Percentiles rank a stretch among this genome's conserved stretches.
Conservation (phyloP, 2,329 filamentous ascomycete genomes). For the Trichoderma koningiopsis region DNA sequence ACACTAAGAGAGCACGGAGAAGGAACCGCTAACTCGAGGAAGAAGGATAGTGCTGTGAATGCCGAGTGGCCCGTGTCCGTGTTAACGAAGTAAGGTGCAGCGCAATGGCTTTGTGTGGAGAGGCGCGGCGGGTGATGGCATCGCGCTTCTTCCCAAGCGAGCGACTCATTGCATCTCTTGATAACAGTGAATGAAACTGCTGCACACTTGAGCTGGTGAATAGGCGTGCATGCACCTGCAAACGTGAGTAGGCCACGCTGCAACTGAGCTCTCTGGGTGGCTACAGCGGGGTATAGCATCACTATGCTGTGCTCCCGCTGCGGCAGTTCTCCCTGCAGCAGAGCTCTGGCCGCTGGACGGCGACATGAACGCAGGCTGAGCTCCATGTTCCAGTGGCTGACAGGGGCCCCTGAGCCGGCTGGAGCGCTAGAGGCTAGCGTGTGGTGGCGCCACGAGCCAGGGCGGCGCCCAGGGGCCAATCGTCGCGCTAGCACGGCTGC, state of each 20-base stretch:
- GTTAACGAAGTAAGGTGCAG: background rate
- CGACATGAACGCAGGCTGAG: background rate
- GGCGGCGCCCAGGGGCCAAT: constrained; percentile 21
- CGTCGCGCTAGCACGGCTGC: constrained; percentile 14
- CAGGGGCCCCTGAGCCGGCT: constrained; percentile 11
- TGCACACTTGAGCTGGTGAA: background rate
- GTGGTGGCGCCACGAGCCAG: constrained; percentile 19
- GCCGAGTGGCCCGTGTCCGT: constrained; percentile 14
- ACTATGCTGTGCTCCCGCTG: constrained; percentile 1
- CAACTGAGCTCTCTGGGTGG: background rate
- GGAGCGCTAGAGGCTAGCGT: constrained; percentile 8
- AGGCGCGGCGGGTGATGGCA: constrained; percentile 6
- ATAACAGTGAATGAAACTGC: background rate
- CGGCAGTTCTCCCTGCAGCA: constrained; percentile 1
- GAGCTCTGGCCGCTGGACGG: background rate
- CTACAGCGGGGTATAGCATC: constrained; percentile 5
- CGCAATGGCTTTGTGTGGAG: constrained; percentile 5
- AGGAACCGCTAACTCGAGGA: background rate
- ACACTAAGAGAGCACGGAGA: background rate
- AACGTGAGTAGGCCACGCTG: background rate
- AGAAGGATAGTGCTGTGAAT: constrained; percentile 16
- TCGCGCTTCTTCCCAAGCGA: background rate
- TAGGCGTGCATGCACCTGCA: background rate
- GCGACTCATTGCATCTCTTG: background rate
- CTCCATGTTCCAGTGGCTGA: constrained; percentile 11